A percentile compares a stretch with the other conserved stretches of the same genome.
phyloP scores from a whole-genome alignment of 2,329 filamentous ascomycete genomes.

The Stagonosporopsis cucurbitacearum region DNA sequence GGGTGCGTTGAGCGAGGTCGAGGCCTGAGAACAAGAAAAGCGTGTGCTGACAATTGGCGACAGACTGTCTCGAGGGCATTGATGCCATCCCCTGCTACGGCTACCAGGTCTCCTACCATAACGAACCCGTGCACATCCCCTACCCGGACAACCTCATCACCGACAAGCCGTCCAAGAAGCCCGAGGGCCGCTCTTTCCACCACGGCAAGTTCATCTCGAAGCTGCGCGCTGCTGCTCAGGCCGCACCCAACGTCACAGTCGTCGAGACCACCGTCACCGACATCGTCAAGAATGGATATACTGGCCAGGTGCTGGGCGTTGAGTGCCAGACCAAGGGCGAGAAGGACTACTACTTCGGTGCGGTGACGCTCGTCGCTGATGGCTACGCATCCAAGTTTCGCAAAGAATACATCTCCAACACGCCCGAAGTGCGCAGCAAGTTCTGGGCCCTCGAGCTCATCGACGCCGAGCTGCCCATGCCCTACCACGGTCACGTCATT shows the following conservation, averaged over 20 bases:
- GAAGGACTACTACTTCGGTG: slow-evolving; percentile 80
- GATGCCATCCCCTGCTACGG: slow-evolving; percentile 83
- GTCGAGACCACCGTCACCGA: slow-evolving; percentile 86
- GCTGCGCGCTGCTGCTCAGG: slow-evolving; percentile 75
- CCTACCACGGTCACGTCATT: slow-evolving; percentile 84
- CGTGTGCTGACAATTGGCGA: slow-evolving; percentile 13
- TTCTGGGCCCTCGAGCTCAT: slow-evolving; percentile 95
- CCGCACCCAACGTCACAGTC: slow-evolving; percentile 83
- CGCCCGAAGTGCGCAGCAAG: slow-evolving; percentile 77
- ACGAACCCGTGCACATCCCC: slow-evolving; percentile 73
- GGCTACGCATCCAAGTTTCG: slow-evolving; percentile 93
- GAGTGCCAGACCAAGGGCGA: slow-evolving; percentile 71
- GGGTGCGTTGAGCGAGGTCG: slow-evolving; percentile 23
- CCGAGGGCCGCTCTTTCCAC: slow-evolving; percentile 84
- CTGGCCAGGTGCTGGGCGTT: slow-evolving; percentile 80
- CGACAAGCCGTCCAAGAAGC: slow-evolving; percentile 48
- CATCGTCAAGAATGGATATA: slow-evolving; percentile 73
- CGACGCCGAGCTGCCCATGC: slow-evolving; percentile 78
- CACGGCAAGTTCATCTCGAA: slow-evolving; percentile 91
- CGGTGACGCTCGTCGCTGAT: slow-evolving; percentile 87
- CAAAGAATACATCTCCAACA: slow-evolving; percentile 72
- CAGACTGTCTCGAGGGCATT: slow-evolving; percentile 83
- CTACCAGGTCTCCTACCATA: slow-evolving; percentile 86
- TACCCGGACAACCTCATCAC: slow-evolving; percentile 70
- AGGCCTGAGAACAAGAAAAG: background rate